Percentiles rank a stretch among this genome's conserved stretches.
phyloP scores from a whole-genome alignment of 805 yeast genomes.

The Lipomyces orientalis region DNA sequence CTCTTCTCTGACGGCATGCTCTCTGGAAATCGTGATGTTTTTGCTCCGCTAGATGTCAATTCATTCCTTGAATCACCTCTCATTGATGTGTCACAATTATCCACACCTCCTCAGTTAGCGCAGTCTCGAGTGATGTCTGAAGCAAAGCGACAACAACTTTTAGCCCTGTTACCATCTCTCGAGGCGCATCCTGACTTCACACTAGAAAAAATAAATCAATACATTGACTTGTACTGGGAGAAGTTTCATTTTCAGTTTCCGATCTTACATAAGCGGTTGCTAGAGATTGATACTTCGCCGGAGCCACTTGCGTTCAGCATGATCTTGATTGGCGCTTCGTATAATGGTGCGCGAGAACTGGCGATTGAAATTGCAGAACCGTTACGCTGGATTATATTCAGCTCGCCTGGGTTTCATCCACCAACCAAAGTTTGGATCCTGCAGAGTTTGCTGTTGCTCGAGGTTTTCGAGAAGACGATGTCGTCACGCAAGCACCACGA shows the following conservation, averaged over 20 bases:
- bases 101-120: slow-evolving; percentile 48
- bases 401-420: slow-evolving; percentile 72
- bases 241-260: slow-evolving; percentile 65
- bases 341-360: slow-evolving; percentile 46
- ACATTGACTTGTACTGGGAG: slow-evolving; percentile 55
- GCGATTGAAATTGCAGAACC: slow-evolving; percentile 60
- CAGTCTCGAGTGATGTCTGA: slow-evolving; percentile 43
- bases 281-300: slow-evolving; percentile 55
- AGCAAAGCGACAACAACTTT: slow-evolving; percentile 38
- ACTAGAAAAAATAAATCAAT: slow-evolving; percentile 43
- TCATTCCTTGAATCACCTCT: slow-evolving; percentile 46
- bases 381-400: slow-evolving; percentile 70
- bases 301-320: slow-evolving; percentile 60
- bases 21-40: slow-evolving; percentile 40
- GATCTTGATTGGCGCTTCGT: slow-evolving; percentile 64
- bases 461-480: slow-evolving; percentile 78
- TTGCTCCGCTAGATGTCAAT: slow-evolving; percentile 39
- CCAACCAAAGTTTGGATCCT: slow-evolving; percentile 80
- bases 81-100: slow-evolving; percentile 49
- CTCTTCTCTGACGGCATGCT: slow-evolving; percentile 47
- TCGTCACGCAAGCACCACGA: slow-evolving; percentile 75
- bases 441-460: slow-evolving; percentile 73
- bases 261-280: slow-evolving; percentile 63
- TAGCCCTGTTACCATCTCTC: slow-evolving; percentile 40
- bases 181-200: slow-evolving; percentile 49